Conservation (phyloP, 495 filamentous ascomycete species). For the Neurospora cerealis region DNA sequence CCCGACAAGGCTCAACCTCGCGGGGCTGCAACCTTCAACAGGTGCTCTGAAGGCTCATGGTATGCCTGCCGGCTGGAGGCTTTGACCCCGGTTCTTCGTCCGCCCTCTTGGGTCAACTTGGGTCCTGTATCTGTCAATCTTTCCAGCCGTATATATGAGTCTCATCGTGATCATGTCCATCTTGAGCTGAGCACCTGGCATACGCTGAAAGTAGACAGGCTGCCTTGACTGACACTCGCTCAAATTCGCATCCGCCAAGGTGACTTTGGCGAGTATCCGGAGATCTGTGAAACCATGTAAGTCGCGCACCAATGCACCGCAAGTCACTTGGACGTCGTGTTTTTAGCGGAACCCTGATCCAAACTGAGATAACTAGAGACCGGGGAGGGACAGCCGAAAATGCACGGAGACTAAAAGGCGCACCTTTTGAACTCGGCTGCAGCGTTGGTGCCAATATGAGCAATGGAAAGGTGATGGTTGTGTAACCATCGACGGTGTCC, state of each 20-base stretch:
- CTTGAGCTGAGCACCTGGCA: background rate
- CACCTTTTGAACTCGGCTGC: background rate
- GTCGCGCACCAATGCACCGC: background rate
- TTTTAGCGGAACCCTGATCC: background rate
- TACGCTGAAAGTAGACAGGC: background rate
- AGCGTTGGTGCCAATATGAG: conserved; percentile 1
- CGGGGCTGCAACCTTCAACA: background rate
- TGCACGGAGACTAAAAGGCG: background rate
- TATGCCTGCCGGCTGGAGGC: background rate
- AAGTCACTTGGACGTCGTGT: background rate
- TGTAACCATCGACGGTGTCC: conserved; percentile 10
- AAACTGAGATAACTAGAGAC: background rate
- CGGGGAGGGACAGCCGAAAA: background rate
- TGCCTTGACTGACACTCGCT: background rate
- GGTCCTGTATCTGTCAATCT: background rate
- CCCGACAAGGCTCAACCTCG: background rate
- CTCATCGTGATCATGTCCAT: background rate
- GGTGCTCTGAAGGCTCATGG: background rate
- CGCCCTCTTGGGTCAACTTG: background rate
- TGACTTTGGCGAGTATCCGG: background rate
- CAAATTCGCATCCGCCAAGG: background rate
- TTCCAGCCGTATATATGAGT: background rate
- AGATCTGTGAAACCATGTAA: background rate
- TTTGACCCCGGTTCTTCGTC: background rate
- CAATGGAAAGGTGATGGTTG: background rate